phyloP scores from a whole-genome alignment of 192 early-diverging fungal genomes.

The Backusella westeae region DNA sequence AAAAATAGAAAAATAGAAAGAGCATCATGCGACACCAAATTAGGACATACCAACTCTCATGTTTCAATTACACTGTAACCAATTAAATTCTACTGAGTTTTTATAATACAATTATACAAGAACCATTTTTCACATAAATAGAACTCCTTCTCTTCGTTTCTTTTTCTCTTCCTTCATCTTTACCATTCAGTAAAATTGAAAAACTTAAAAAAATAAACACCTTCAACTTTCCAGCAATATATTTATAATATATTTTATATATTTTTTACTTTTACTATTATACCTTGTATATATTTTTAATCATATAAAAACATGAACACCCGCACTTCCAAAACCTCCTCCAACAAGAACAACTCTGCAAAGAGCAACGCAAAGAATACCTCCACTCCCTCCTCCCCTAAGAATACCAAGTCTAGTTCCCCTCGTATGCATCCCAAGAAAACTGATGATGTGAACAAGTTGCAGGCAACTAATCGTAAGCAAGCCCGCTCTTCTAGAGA shows the following conservation, averaged over 20 bases:
- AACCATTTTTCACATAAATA: background rate
- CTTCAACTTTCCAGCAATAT: background rate
- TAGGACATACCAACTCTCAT: background rate
- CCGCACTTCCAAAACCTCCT: background rate
- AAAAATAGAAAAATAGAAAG: slow-evolving; percentile 5
- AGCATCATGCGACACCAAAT: slow-evolving; percentile 2
- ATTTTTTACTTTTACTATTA: background rate
- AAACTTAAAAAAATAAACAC: background rate
- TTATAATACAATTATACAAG: slow-evolving; percentile 4
- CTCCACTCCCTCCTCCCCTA: background rate
- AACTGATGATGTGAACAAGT: slow-evolving; percentile 1
- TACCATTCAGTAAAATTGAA: slow-evolving; percentile 5
- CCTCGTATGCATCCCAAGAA: slow-evolving; percentile 8
- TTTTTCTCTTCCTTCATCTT: background rate
- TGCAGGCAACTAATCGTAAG: background rate
- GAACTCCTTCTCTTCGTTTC: background rate
- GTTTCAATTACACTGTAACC: background rate
- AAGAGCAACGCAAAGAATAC: background rate
- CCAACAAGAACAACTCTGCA: slow-evolving; percentile 4
- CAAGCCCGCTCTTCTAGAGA: background rate
- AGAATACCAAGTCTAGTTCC: background rate
- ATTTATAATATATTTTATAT: slow-evolving; percentile 8
- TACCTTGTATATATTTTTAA: slow-evolving; percentile 3
- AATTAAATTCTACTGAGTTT: background rate
- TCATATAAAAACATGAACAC: slow-evolving; percentile 2